Percentiles rank a stretch among this genome's conserved stretches.
Evolutionary conservation across 805 yeast genomes (phyloP).

Genomic region (Starmera dryadoides): DNA sequence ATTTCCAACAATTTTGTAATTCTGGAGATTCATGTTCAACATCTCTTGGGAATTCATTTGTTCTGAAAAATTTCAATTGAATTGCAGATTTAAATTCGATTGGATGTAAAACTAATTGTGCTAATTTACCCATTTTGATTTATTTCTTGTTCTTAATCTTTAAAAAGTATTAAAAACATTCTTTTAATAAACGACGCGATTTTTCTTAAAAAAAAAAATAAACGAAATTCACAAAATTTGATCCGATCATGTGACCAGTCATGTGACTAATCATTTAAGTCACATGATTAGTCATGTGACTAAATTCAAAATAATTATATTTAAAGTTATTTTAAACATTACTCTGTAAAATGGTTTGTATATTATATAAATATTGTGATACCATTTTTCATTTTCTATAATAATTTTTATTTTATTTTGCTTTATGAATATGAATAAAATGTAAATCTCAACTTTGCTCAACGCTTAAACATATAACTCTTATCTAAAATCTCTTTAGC

Average conservation of each 20-base stretch:
- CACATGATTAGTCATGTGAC: neutral
- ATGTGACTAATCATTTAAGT: neutral
- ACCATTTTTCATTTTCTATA: too few relatives aligned
- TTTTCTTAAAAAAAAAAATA: neutral
- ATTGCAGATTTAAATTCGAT: slow-evolving; percentile 58
- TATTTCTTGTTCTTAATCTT: neutral
- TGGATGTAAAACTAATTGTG: slow-evolving; percentile 60
- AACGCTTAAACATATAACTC: slow-evolving; percentile 34
- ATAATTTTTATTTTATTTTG: too few relatives aligned
- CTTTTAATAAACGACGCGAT: neutral
- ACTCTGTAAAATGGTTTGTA: too few relatives aligned
- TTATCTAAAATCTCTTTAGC: slow-evolving; percentile 78
- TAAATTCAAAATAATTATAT: too few relatives aligned
- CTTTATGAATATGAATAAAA: too few relatives aligned
- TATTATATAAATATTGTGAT: too few relatives aligned
- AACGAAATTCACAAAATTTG: neutral
- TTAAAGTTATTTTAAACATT: too few relatives aligned
- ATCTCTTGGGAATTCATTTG: slow-evolving; percentile 43
- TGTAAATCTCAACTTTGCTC: neutral
- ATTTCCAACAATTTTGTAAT: slow-evolving; percentile 56
- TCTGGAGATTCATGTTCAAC: slow-evolving; percentile 30
- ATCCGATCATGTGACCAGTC: neutral
- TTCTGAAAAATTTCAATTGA: slow-evolving; percentile 50
- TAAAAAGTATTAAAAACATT: neutral
- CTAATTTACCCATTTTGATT: slow-evolving; percentile 46